Evolutionary conservation across 805 yeast genomes (phyloP), one percentile per base, ranked within the genome.

Genomic region (Kluyveromyces wickerhamii): DNA sequence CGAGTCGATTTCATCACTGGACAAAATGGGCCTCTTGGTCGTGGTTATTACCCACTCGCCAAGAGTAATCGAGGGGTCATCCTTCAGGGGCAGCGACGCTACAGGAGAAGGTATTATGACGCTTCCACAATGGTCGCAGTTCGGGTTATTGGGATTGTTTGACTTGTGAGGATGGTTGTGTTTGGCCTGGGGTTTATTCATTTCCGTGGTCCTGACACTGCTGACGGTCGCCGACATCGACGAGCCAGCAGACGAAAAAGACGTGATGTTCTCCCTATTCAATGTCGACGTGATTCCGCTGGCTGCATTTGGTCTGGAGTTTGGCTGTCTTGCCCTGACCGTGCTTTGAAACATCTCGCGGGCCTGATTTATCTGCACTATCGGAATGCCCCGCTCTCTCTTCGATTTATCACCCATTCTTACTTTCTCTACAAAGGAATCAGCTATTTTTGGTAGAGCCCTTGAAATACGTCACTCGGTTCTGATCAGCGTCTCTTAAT

Each of bases 81-180:
- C 85, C 25, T 63, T 64, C 9, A 77, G 46, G 0, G 92, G 94
- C 37, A 68, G 60, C 5, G 74, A 61, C 1, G 89, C 75, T 17
- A 65, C 67, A 2, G 92, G 94, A 1, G 85, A 69, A 1, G 94
- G 92, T n/a, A 80, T 79, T 7, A 81, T 79, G 23, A 80, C 83
- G 3, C 70, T 60, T 0, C 88, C 87, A 58, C 92, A 82, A 38
- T 72, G 72, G 3, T 51, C 59, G 51, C 89, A 81, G 19, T 61
- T 63, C 1, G 70, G 69, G 59, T 67, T 66, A 15, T 56, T 50
- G 9, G 60, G 60, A 28, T 51, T 56, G 26, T 51, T 52, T 27
- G 60, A 53, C 19, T 32, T 40, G 28, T 55, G 59, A 21, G 52
- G 44, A 11, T 27, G 22, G 9, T 34, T 23, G 12, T 10, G 35